These are phyloP conservation scores for Euryodendron excelsum DNA, from an alignment of 148 eudicot species.

Conservation along the genomic window DNA sequence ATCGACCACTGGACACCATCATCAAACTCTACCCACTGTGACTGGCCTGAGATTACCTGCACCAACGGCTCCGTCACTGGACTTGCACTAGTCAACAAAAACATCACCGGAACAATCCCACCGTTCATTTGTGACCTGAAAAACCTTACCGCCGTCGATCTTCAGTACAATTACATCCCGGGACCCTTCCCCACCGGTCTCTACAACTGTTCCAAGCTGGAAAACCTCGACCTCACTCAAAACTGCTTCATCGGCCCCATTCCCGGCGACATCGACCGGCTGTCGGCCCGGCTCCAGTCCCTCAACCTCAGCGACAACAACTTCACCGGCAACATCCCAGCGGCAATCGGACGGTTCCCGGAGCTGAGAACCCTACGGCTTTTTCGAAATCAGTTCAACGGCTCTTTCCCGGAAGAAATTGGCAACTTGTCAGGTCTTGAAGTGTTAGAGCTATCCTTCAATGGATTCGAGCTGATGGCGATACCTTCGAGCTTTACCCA, in stretches of 20 bases:
- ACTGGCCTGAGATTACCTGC: constrained; percentile 40
- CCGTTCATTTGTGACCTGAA: constrained; percentile 34
- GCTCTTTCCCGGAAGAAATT: constrained; percentile 33
- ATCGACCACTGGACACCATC: constrained; percentile 26
- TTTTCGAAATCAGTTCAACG: constrained; percentile 16
- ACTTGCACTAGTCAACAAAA: constrained; percentile 6
- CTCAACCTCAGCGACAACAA: constrained; percentile 24
- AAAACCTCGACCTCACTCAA: constrained; percentile 24
- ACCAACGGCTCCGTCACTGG: constrained; percentile 18
- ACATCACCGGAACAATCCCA: constrained; percentile 25
- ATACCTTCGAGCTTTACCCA: constrained; percentile 21
- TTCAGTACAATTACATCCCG: constrained; percentile 20
- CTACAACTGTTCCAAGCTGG: constrained; percentile 35
- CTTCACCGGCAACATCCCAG: constrained; percentile 40
- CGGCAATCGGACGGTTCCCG: constrained; percentile 18
- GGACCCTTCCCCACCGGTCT: constrained; percentile 35
- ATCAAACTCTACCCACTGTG: constrained; percentile 26
- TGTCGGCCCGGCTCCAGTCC: constrained; percentile 11
- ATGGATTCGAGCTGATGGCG: constrained; percentile 11
- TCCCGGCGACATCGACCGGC: constrained; percentile 26
- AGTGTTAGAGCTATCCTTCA: constrained; percentile 10
- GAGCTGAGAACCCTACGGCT: constrained; percentile 17
- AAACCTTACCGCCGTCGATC: constrained; percentile 26
- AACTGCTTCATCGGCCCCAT: constrained; percentile 24
- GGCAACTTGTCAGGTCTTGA: constrained; percentile 33